These are phyloP conservation scores for Zoysia japonica DNA, from an alignment of 176 grass and related monocot species.

Conservation along the genomic window DNA sequence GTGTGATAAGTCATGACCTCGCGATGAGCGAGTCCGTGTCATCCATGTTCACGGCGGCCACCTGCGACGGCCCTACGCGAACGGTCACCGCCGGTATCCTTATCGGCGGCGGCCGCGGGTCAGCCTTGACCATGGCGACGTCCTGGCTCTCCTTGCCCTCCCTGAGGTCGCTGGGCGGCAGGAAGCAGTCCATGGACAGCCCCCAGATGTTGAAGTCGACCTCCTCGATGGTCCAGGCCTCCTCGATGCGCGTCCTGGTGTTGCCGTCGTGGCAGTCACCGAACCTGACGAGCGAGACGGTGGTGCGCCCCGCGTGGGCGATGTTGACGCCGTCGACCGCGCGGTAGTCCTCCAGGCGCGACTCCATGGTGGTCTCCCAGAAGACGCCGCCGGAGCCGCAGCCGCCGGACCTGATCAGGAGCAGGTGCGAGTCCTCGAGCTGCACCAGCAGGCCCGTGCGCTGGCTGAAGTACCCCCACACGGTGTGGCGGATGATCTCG, in stretches of 20 bases:
- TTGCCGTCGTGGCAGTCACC: constrained; percentile 68
- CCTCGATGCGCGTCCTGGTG: constrained; percentile 84
- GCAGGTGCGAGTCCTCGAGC: constrained; percentile 94
- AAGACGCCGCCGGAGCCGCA: constrained; percentile 54
- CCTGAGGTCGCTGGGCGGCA: constrained; percentile 89
- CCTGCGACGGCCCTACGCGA: constrained; percentile 71
- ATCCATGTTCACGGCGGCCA: constrained; percentile 66
- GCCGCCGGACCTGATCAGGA: constrained; percentile 66
- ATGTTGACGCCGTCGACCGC: constrained; percentile 90
- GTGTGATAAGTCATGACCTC: constrained; percentile 40
- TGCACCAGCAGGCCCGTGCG: constrained; percentile 85
- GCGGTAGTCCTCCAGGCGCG: constrained; percentile 74
- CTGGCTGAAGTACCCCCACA: constrained; percentile 99
- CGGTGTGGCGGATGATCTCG: constrained; percentile 88
- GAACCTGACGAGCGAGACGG: constrained; percentile 72
- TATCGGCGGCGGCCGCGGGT: constrained; percentile 38
- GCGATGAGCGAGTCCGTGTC: constrained; percentile 51
- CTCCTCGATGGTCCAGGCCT: constrained; percentile 88
- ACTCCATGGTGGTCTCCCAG: constrained; percentile 99
- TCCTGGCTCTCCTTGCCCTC: constrained; percentile 49
- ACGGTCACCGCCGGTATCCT: constrained; percentile 51
- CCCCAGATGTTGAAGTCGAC: constrained; percentile 92
- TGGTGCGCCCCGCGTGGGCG: constrained; percentile 72
- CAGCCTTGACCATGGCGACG: constrained; percentile 31
- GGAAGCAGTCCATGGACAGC: constrained; percentile 83